These are phyloP conservation scores for Mitragyna speciosa DNA, from an alignment of 257 asterid species.

Conservation along the genomic window DNA sequence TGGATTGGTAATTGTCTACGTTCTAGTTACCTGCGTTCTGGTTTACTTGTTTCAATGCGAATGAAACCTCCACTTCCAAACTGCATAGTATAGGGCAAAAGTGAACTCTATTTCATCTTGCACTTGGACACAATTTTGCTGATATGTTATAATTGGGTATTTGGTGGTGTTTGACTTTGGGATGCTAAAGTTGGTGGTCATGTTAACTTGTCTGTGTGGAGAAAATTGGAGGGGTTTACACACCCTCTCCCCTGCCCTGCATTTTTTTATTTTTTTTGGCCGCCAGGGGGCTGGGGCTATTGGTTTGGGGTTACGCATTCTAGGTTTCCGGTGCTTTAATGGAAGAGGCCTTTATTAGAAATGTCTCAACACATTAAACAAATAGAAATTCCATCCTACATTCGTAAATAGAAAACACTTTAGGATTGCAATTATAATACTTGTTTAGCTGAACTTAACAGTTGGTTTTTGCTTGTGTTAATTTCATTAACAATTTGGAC, in stretches of 20 bases:
- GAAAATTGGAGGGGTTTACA: neutral
- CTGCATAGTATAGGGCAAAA: neutral
- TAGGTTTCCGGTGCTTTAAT: neutral
- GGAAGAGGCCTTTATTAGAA: neutral
- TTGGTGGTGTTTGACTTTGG: neutral
- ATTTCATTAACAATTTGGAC: neutral
- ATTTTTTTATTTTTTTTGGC: too few species aligned
- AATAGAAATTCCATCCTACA: neutral
- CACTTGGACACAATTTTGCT: neutral
- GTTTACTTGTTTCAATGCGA: neutral
- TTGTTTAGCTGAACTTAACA: neutral
- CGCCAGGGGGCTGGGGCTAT: too few species aligned
- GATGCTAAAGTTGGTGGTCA: neutral
- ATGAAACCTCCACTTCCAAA: neutral
- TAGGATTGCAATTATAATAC: neutral
- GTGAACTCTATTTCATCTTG: neutral
- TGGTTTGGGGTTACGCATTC: neutral
- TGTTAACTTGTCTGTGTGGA: neutral
- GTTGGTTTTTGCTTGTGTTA: neutral
- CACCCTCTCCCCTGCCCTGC: too few species aligned
- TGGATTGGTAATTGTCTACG: conserved; percentile 78
- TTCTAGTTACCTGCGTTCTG: conserved; percentile 21
- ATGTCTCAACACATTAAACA: neutral
- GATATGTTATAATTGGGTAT: too few species aligned
- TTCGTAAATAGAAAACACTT: neutral